Conservation (phyloP, 1,139 yeast species). For the Zygoascus meyerae region DNA sequence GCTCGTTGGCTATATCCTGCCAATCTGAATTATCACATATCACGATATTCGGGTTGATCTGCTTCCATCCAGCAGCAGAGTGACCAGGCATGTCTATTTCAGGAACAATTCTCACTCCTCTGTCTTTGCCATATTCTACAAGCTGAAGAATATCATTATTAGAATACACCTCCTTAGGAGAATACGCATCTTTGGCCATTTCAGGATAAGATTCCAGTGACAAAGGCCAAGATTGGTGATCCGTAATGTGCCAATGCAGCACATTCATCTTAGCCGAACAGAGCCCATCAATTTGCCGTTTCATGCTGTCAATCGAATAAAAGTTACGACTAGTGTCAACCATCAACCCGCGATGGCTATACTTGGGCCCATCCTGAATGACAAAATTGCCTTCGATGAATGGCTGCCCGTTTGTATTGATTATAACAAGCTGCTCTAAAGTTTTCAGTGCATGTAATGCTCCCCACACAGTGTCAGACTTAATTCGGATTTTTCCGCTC, state of each 20-base stretch:
- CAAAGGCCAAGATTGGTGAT: conserved; percentile 46
- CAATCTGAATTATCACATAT: conserved; percentile 32
- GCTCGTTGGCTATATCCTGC: conserved; percentile 13
- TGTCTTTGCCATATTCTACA: conserved; percentile 34
- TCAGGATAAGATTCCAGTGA: conserved; percentile 35
- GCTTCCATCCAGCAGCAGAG: conserved; percentile 41
- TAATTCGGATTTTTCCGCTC: conserved; percentile 24
- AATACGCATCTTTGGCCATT: conserved; percentile 30
- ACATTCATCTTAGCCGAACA: conserved; percentile 40
- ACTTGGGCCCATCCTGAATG: conserved; percentile 38
- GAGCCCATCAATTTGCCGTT: conserved; percentile 42
- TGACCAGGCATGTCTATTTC: conserved; percentile 48
- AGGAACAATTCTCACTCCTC: conserved; percentile 44
- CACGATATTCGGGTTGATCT: conserved; percentile 35
- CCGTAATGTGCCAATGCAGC: conserved; percentile 45
- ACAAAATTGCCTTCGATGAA: conserved; percentile 35
- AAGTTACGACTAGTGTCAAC: conserved; percentile 44
- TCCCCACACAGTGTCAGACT: conserved; percentile 41
- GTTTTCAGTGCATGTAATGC: conserved; percentile 42
- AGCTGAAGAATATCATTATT: conserved; percentile 32
- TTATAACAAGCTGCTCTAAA: conserved; percentile 38
- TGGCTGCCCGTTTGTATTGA: conserved; percentile 9
- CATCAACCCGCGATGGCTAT: conserved; percentile 33
- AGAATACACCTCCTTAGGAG: conserved; percentile 39
- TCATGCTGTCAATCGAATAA: conserved; percentile 32